A percentile compares a stretch with the other conserved stretches of the same genome.
phyloP scores from a whole-genome alignment of 768 basidiomycete species.

The Chiua virens region DNA sequence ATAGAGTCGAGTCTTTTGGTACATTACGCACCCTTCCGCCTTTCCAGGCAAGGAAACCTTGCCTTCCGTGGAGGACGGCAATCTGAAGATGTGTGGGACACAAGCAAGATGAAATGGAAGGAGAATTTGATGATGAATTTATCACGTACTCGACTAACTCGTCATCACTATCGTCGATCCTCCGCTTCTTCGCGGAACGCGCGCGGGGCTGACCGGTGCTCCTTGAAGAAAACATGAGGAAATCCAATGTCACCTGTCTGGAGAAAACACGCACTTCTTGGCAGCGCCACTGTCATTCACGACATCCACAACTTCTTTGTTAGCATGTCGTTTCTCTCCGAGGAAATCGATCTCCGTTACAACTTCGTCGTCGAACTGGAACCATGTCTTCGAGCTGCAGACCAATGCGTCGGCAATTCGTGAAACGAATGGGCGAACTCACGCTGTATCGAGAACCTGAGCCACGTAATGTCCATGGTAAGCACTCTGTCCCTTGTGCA shows the following conservation, averaged over 20 bases:
- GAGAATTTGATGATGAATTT: slow-evolving; percentile 10
- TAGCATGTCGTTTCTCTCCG: slow-evolving; percentile 42
- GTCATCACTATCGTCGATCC: slow-evolving; percentile 62
- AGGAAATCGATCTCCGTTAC: slow-evolving; percentile 65
- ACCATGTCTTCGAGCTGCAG: slow-evolving; percentile 72
- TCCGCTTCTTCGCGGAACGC: slow-evolving; percentile 46
- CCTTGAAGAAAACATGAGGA: slow-evolving; percentile 10
- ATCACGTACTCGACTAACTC: slow-evolving; percentile 38
- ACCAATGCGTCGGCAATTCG: slow-evolving; percentile 3
- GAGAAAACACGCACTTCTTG: slow-evolving; percentile 28
- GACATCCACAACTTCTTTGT: slow-evolving; percentile 31
- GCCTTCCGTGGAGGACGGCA: slow-evolving; percentile 16
- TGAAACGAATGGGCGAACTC: slow-evolving; percentile 22
- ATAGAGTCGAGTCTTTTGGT: slow-evolving; percentile 44
- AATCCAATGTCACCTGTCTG: not conserved
- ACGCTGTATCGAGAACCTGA: slow-evolving; percentile 76
- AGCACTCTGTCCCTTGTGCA: slow-evolving; percentile 91
- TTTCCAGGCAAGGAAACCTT: slow-evolving; percentile 25
- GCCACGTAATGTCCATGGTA: slow-evolving; percentile 91
- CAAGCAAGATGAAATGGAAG: slow-evolving; percentile 17
- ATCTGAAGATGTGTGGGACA: slow-evolving; percentile 17
- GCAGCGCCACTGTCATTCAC: slow-evolving; percentile 20
- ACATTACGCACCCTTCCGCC: slow-evolving; percentile 75
- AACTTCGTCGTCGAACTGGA: slow-evolving; percentile 87
- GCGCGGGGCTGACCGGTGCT: slow-evolving; percentile 33